Evolutionary conservation across 306 rosid genomes (phyloP), one percentile per base, ranked within the genome.

Genomic region (Psophocarpus tetragonolobus): DNA sequence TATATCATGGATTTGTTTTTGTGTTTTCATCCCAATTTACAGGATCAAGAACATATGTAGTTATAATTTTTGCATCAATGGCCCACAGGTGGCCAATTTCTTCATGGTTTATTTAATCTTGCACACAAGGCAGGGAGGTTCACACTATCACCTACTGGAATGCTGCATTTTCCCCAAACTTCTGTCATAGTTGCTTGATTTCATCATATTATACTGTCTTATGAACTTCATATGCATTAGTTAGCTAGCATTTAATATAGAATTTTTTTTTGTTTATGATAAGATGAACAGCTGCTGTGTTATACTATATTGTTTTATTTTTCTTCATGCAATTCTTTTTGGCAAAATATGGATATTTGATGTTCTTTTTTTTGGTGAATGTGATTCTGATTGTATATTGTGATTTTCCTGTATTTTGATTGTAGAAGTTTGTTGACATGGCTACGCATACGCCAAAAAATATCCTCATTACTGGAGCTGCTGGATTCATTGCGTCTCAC

Each of bases 401-500:
- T 54, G 24, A 30, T 54, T 51, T 60, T 26, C 57, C 1, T 8
- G 47, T 74, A 61, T 76, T 75, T 74, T 29, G 60, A 8, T 24
- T 78, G 83, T 12, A 85, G 91, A 73, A 71, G 71, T 79, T 78
- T 57, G 61, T 51, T 71, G 84, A 74, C 42, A 93, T 93, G 97
- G 86, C 94, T 72, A 50, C 91, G 0, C 84, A 93, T 68, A 87
- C 89, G 53, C 97, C 97, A 9, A 91, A 93, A 88, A 93, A 93
- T 73, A 93, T 93, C 87, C 92, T 93, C 82, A 89, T 93, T 51
- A 93, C 97, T 6, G 97, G 97, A 75, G 97, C 96, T 17, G 97
- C 97, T 61, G 97, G 97, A 77, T 90, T 93, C 80, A 93, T 93
- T 45, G 97, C 97, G 45, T 93, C 97, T 83, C 97, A 93, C 85